phyloP scores from a whole-genome alignment of 208 protist genomes.

The Jaenimonas drosophilae region DNA sequence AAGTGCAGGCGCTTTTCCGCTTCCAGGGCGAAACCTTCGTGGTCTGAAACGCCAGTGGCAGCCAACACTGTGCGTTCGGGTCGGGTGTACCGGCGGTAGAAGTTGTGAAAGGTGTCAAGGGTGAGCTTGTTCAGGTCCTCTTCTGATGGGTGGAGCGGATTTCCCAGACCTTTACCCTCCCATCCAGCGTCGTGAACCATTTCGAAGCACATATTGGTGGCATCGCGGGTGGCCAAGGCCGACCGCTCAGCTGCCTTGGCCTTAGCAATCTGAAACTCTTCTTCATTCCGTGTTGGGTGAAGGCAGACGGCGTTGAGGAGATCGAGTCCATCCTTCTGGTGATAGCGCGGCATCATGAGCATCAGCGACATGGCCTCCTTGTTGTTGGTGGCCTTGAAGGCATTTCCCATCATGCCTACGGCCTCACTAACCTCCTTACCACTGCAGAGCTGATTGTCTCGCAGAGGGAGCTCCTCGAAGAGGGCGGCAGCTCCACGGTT shows the following conservation, averaged over 20 bases:
- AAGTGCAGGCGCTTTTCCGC: constrained; percentile 58
- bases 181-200: constrained; percentile 85
- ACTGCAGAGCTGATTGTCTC: constrained; percentile 40
- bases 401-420: constrained; percentile 61
- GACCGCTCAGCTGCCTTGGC: constrained; percentile 39
- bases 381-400: constrained; percentile 79
- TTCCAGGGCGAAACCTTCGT: constrained; percentile 50
- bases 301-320: constrained; percentile 68
- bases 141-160: constrained; percentile 37
- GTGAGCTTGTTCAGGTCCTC: constrained; percentile 48
- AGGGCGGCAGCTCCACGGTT: constrained; percentile 56
- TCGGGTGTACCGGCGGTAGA: constrained; percentile 48
- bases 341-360: constrained; percentile 77
- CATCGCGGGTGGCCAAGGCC: constrained; percentile 42
- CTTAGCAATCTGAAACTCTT: constrained; percentile 66
- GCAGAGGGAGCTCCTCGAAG: constrained; percentile 70
- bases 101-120: constrained; percentile 48
- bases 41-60: constrained; percentile 71
- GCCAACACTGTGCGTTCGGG: constrained; percentile 70
- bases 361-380: constrained; percentile 73
- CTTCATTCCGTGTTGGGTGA: constrained; percentile 46
- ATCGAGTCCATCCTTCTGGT: constrained; percentile 64
- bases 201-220: constrained; percentile 78
- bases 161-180: constrained; percentile 65
- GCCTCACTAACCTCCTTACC: constrained; percentile 46